Evolutionary conservation across 805 yeast genomes (phyloP), one percentile per base, ranked within the genome.

Genomic region (Torulaspora indica): DNA sequence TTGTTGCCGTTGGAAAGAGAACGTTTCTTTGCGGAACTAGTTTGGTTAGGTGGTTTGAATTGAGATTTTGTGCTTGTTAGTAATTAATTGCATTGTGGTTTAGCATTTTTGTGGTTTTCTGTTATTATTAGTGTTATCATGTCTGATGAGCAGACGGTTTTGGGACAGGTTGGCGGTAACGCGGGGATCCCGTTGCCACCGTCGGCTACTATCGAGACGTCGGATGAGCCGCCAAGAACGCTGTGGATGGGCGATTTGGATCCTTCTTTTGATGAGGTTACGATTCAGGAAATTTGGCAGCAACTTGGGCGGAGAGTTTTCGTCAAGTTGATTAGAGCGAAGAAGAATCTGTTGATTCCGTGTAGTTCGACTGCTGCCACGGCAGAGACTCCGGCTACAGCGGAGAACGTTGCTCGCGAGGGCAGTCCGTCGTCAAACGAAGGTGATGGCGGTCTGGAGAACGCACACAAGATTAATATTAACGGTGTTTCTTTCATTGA

Each of bases 181-280:
- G 34, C 52, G 15, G 38, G 39, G 13, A 56, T 78, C 31, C 83
- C 83, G 32, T 64, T 69, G 35, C 82, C 82, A 5, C 82, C 82
- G 4, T 66, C 68, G 33, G 71, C 73, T 34, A 74, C 76, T 2
- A 70, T 77, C 2, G 73, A 74, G 35, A 69, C 74, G 1, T 66
- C 74, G 1, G 54, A 62, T 5, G 69, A 71, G 10, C 72, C 76
- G 12, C 88, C 95, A 20, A 73, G 83, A 48, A 85, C 95, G 1
- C 67, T 85, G 25, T 85, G 95, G 95, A 85, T 85, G 95, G 95
- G 95, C 8, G 93, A 85, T 63, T 68, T 85, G 52, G 91, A 85
- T 58, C 87, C 91, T 1, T 78, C 83, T 77, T 77, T 83, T 56
- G 87, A 82, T 58, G 93, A 84, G 59, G 70, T 67, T 3, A 77